Evolutionary conservation across 352 stramenopile genomes (phyloP), one percentile per base, ranked within the genome.

Genomic region (Globisporangium barbulae): DNA sequence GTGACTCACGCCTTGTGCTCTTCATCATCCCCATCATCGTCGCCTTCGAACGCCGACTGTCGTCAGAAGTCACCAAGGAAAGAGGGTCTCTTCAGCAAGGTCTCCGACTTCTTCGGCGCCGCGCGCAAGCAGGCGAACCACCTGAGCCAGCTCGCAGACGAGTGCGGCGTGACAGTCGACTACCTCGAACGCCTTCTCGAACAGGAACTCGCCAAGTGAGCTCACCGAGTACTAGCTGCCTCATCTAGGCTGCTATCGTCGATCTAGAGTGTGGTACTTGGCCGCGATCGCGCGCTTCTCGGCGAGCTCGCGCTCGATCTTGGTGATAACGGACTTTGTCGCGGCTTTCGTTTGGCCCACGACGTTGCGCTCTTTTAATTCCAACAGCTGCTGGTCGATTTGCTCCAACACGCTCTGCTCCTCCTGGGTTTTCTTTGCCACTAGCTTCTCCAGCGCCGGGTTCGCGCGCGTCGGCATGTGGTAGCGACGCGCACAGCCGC

Each of bases 311-410:
- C 76, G 42, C 54, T 91, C 78, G 33, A 89, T 87, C n/a, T 79
- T 79, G 6, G 50, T 60, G 17, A 93, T 69, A 10, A 73, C 72
- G 5, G 71, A 64, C 31, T 90, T 88, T 3, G 72, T 82, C 1
- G 62, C 65, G 13, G 68, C 62, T 47, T 84, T 86, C 22, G 79
- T 66, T 52, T 89, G 85, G 4, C 78, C 79, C 0, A 87, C 64
- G 0, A 89, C 55, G 58, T 90, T 75, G 21, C 81, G 70, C 50
- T 87, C 76, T 31, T 82, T 69, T 0, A 93, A 35, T 54, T 88
- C 78, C 10, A 84, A 41, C 8, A 93, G 67, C 30, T 91, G 73
- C 37, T 83, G 63, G n/a, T 90, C 75, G 33, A 93, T 61, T 63
- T 88, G 64, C 50, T 75, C 73, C 15, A 93, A 28, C 31, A 80